Base-by-base conservation (phyloP, 2,329 filamentous ascomycete species). In the Pestalotiopsis sp. region DNA sequence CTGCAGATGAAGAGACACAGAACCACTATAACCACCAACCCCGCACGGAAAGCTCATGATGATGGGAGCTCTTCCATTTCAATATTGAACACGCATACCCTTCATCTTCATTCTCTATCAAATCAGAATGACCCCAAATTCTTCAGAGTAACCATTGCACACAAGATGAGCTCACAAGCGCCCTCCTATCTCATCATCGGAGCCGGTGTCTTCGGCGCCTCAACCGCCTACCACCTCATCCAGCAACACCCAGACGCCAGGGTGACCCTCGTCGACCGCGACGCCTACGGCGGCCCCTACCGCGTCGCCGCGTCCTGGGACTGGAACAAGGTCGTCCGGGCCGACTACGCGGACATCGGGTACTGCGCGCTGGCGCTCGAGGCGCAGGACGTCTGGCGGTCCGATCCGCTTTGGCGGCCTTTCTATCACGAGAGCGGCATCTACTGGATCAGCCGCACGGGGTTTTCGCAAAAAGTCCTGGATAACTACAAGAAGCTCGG, bases 311-410 rank as follows among this genome's bases (percentile, higher is more conserved):
- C 91, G 0, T 92, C 91, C 0, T 91, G 89, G 83, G 91, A 93
- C 80, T 90, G 90, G 86, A 93, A 92, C 81, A 93, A 92, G 78
- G 89, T 92, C 27, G 84, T 93, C 14, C 88, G 91, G 67, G 89
- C 90, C 63, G 91, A 93, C 77, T 93, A 93, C 79, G 83, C 87
- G 67, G 88, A 91, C 73, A 79, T 87, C 1, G 78, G 89, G 17
- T 93, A 93, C 81, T 89, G 87, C 77, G 78, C 85, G 63, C 83
- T 93, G n/a, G 91, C 87, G 0, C 83, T 92, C 36, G 90, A 93
- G 78, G 88, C 91, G 0, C 88, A 91, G 73, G 86, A 89, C 65
- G 79, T 88, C 0, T 93, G 75, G 75, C 73, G 74, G 36, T 45
- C 63, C 14, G 82, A 85, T 67, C 82, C 85, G 4, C 78, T 86